phyloP scores from a whole-genome alignment of 305 asterid genomes.

The Salvia sclarea region DNA sequence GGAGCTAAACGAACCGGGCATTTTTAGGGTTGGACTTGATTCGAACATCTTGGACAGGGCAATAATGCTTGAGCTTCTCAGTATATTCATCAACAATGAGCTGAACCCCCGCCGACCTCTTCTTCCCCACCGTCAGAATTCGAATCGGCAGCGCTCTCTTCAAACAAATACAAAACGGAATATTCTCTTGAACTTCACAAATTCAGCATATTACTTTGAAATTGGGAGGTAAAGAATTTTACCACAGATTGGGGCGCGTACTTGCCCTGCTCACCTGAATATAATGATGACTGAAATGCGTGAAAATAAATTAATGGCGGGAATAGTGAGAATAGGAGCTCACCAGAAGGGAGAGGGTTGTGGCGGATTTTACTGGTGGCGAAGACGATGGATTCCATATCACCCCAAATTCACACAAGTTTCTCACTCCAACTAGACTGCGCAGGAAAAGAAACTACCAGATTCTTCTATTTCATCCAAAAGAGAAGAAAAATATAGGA shows the following conservation, averaged over 20 bases:
- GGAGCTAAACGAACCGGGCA: slow-evolving; percentile 60
- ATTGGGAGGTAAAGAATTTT: slow-evolving; percentile 13
- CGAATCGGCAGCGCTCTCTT: slow-evolving; percentile 72
- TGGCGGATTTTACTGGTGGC: slow-evolving; percentile 36
- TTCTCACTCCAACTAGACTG: background rate
- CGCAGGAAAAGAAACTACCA: background rate
- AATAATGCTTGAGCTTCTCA: slow-evolving; percentile 65
- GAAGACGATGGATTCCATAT: slow-evolving; percentile 36
- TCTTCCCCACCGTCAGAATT: slow-evolving; percentile 82
- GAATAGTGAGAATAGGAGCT: slow-evolving; percentile 20
- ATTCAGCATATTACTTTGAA: background rate
- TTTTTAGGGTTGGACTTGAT: slow-evolving; percentile 79
- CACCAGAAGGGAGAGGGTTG: slow-evolving; percentile 37
- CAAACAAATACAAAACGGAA: background rate
- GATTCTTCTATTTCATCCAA: background rate
- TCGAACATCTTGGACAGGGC: slow-evolving; percentile 70
- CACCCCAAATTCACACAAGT: background rate
- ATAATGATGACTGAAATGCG: background rate
- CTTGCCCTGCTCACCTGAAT: slow-evolving; percentile 49
- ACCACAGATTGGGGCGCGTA: slow-evolving; percentile 64
- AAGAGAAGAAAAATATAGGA: background rate
- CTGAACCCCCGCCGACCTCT: slow-evolving; percentile 74
- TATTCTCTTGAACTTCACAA: background rate
- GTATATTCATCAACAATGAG: slow-evolving; percentile 71
- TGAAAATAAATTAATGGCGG: background rate